A percentile compares a stretch with the other conserved stretches of the same genome.
Conservation (phyloP, 176 grass and related monocot species). For the Avena eriantha region DNA sequence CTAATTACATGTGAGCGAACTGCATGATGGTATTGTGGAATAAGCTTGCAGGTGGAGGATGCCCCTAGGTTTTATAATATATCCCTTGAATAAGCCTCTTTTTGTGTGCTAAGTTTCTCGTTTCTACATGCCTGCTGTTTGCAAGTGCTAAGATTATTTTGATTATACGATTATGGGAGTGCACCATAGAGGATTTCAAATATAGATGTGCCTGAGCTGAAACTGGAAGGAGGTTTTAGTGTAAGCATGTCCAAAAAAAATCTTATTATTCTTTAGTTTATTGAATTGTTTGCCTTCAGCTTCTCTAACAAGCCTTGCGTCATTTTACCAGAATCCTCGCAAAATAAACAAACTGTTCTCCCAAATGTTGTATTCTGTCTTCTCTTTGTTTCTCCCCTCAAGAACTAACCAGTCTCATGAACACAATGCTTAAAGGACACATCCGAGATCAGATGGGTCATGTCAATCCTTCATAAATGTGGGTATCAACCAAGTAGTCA, state of each 20-base stretch:
- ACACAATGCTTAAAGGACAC: background rate
- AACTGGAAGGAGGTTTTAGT: conserved; percentile 49
- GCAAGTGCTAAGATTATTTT: no score
- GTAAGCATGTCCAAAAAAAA: conserved; percentile 58
- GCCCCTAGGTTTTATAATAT: conserved; percentile 12
- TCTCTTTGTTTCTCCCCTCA: background rate
- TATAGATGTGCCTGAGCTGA: no score
- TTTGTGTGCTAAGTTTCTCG: no score
- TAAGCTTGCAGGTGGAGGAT: background rate
- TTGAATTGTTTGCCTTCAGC: background rate
- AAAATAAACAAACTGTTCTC: conserved; percentile 71
- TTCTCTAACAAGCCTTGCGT: conserved; percentile 41
- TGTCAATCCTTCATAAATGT: no score
- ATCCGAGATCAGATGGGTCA: no score
- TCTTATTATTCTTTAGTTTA: conserved; percentile 9
- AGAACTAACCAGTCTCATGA: no score
- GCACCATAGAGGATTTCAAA: no score
- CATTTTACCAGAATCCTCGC: conserved; percentile 74
- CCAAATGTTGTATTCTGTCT: no score
- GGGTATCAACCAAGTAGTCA: no score
- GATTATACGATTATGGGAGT: no score
- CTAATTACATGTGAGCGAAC: background rate
- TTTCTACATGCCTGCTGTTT: no score
- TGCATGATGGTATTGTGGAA: background rate
- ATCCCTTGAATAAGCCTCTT: background rate